These are phyloP conservation scores for Spathaspora sp. DNA, from an alignment of 1,139 yeast species.

Conservation along the genomic window DNA sequence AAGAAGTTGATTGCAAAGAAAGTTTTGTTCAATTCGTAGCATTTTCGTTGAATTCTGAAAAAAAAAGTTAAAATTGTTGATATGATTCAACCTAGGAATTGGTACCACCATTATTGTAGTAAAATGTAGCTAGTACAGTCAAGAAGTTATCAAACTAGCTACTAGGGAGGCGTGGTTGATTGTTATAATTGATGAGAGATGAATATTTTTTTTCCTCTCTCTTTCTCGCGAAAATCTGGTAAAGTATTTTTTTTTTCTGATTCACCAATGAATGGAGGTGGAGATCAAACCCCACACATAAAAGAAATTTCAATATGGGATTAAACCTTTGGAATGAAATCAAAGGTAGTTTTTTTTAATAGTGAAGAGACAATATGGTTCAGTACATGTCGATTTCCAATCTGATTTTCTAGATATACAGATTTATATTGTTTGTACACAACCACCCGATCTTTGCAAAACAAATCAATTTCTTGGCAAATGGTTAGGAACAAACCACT, in stretches of 20 bases:
- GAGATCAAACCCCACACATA: conserved; percentile 1
- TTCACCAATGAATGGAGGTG: not conserved
- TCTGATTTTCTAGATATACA: too few relatives aligned
- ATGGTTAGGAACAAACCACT: too few relatives aligned
- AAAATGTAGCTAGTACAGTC: not conserved
- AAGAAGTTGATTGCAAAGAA: conserved; percentile 35
- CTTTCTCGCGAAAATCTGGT: not conserved
- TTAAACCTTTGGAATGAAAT: not conserved
- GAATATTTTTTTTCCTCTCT: not conserved
- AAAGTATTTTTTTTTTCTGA: not conserved
- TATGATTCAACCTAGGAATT: conserved; percentile 29
- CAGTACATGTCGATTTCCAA: not conserved
- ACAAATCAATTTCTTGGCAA: too few relatives aligned
- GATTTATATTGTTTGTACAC: too few relatives aligned
- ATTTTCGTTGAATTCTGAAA: conserved; percentile 37
- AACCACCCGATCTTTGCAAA: too few relatives aligned
- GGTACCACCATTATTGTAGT: conserved; percentile 13
- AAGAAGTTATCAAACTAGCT: not conserved
- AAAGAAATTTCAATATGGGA: not conserved
- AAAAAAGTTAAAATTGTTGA: conserved; percentile 38
- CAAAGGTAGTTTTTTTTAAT: not conserved
- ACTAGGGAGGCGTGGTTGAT: not conserved
- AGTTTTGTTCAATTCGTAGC: conserved; percentile 32
- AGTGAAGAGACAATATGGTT: not conserved
- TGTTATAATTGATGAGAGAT: not conserved